phyloP scores from a whole-genome alignment of 768 basidiomycete genomes.

The Psilocybe subaeruginosa region DNA sequence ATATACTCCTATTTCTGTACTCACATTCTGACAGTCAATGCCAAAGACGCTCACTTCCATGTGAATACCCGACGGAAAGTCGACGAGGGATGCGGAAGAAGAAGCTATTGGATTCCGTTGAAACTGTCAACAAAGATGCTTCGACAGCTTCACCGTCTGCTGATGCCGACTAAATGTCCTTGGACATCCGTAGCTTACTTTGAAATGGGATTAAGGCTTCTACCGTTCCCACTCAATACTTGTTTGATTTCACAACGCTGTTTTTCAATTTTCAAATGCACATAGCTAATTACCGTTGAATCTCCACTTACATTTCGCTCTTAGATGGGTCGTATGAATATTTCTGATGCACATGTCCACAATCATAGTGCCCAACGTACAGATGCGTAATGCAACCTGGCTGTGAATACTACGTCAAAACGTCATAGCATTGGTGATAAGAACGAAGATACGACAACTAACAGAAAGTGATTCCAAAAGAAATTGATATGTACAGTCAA shows the following conservation, averaged over 20 bases:
- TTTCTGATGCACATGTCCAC: no score
- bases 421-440: background rate
- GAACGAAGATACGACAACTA: background rate
- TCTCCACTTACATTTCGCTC: background rate
- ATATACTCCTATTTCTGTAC: background rate
- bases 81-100: conserved; percentile 69
- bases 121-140: background rate
- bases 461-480: background rate
- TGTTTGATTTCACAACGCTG: background rate
- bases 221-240: background rate
- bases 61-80: conserved; percentile 74
- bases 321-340: no score
- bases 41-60: conserved; percentile 65
- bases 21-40: conserved; percentile 60
- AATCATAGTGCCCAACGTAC: no score
- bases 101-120: conserved; percentile 27
- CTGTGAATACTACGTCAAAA: background rate
- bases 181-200: no score
- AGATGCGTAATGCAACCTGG: no score
- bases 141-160: conserved; percentile 16
- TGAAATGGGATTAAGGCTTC: background rate
- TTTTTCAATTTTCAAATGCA: background rate
- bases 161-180: background rate
- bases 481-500: background rate
- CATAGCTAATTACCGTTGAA: background rate